Evolutionary conservation across 495 filamentous ascomycete genomes (phyloP).

Genomic region (Podospora fimiseda): DNA sequence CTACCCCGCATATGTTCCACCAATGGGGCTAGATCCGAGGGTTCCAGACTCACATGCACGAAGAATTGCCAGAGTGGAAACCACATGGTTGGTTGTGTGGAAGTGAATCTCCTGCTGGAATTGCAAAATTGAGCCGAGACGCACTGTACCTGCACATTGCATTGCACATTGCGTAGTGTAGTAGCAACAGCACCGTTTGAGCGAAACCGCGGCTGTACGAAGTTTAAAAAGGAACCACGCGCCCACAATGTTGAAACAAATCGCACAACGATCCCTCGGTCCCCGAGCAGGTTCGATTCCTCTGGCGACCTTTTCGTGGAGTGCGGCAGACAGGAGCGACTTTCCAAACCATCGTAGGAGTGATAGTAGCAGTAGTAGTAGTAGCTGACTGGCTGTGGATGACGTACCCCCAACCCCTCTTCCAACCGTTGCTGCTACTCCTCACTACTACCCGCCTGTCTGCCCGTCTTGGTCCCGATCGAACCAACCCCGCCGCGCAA

Average conservation of each 20-base stretch:
- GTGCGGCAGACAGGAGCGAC: background rate
- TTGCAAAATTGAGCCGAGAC: constrained; percentile 3
- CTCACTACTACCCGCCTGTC: constrained; percentile 1
- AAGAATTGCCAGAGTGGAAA: background rate
- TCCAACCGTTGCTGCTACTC: background rate
- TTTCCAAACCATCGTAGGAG: constrained; percentile 2
- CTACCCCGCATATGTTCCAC: constrained; percentile 11
- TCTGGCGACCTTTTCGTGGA: background rate
- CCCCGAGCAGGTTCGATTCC: background rate
- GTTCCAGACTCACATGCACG: constrained; percentile 4
- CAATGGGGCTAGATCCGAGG: constrained; percentile 4
- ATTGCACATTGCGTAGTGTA: background rate
- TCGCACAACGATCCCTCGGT: background rate
- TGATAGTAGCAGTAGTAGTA: constrained; percentile 7
- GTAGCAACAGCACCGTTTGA: background rate
- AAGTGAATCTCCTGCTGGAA: background rate
- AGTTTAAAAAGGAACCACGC: background rate
- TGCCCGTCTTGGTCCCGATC: constrained; percentile 9
- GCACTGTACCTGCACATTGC: constrained; percentile 4
- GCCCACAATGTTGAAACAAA: background rate
- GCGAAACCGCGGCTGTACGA: background rate
- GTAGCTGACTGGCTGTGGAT: constrained; percentile 27
- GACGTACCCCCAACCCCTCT: constrained; percentile 18
- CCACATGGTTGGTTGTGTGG: background rate
- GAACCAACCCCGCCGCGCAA: constrained; percentile 5